Conservation (phyloP, 208 protist species). For the Leishmania major region DNA sequence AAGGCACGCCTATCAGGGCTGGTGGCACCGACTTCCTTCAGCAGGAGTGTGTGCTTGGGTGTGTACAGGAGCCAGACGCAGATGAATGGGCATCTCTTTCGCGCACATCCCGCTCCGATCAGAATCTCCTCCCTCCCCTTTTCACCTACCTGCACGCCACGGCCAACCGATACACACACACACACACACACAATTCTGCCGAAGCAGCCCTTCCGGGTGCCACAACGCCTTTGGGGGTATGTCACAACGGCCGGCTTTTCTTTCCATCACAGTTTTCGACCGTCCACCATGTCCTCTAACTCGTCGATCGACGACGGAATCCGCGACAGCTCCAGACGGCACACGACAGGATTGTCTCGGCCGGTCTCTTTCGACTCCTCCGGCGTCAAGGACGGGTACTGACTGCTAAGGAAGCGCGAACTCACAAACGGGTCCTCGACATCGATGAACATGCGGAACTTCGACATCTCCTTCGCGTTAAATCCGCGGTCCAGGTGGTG, state of each 20-base stretch:
- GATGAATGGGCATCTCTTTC: neutral
- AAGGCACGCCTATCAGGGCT: neutral
- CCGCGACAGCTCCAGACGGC: conserved; percentile 45
- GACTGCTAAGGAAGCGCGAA: conserved; percentile 30
- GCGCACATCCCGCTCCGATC: neutral
- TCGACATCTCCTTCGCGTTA: conserved; percentile 52
- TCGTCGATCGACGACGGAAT: conserved; percentile 78
- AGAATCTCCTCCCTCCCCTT: neutral
- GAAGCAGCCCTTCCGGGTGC: neutral
- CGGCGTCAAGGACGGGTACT: conserved; percentile 56
- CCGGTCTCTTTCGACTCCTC: conserved; percentile 24
- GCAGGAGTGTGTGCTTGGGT: neutral
- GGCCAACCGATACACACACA: neutral
- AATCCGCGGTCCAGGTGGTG: conserved; percentile 83
- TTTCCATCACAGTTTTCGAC: conserved; percentile 1
- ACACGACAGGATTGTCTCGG: conserved; percentile 64
- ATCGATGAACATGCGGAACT: conserved; percentile 91
- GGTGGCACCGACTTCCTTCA: neutral
- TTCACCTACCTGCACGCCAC: neutral
- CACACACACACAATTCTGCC: neutral
- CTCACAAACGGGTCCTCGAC: conserved; percentile 87
- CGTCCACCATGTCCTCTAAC: conserved; percentile 80
- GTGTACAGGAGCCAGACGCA: neutral
- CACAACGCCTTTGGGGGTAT: neutral
- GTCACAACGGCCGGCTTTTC: too few species aligned